These are phyloP conservation scores for Acacia confusa DNA, from an alignment of 306 rosid genomes.

Conservation along the genomic window DNA sequence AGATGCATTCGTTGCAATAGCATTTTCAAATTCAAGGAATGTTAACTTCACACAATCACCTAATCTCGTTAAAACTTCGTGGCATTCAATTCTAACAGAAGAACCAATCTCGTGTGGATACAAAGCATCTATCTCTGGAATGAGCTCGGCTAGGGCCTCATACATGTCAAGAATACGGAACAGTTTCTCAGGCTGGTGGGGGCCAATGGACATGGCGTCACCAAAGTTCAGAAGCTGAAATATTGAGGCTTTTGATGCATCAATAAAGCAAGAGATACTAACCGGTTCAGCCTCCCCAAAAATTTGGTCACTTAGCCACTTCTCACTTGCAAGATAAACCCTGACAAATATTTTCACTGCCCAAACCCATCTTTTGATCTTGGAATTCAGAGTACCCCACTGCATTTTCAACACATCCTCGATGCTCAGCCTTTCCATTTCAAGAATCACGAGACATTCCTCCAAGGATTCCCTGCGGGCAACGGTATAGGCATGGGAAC, in stretches of 20 bases:
- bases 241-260: constrained; percentile 60
- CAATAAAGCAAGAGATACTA: constrained; percentile 50
- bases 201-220: constrained; percentile 71
- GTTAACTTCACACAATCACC: constrained; percentile 55
- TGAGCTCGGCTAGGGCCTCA: constrained; percentile 54
- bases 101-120: constrained; percentile 54
- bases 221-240: constrained; percentile 67
- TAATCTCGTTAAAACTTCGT: constrained; percentile 51
- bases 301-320: constrained; percentile 54
- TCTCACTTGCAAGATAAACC: constrained; percentile 65
- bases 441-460: constrained; percentile 53
- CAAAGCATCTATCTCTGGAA: constrained; percentile 48
- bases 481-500: constrained; percentile 51
- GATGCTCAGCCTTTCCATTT: constrained; percentile 59
- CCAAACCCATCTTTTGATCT: constrained; percentile 59
- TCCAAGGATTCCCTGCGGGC: constrained; percentile 53
- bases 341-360: constrained; percentile 60
- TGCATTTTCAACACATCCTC: constrained; percentile 64
- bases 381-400: constrained; percentile 60
- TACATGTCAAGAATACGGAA: constrained; percentile 66
- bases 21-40: constrained; percentile 50
- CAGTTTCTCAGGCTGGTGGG: constrained; percentile 69
- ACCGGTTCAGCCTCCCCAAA: constrained; percentile 46
- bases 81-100: constrained; percentile 47
- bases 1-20: constrained; percentile 60